Conservation (phyloP, 768 basidiomycete species). For the Lactarius indigo region DNA sequence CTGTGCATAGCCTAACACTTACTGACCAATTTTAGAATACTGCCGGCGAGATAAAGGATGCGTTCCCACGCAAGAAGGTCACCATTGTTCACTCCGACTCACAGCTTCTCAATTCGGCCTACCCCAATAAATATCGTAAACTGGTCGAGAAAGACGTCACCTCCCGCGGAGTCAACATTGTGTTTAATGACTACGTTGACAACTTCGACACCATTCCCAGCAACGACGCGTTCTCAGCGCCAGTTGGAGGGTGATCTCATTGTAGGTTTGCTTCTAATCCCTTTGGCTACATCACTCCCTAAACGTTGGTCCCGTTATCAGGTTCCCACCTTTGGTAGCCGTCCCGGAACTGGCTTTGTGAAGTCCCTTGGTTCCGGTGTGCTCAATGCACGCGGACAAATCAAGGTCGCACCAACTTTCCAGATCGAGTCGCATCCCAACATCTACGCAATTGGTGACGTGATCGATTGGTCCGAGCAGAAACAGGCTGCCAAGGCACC, state of each 20-base stretch:
- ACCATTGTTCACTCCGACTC: conserved; percentile 58
- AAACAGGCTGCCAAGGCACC: conserved; percentile 51
- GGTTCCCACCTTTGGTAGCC: conserved; percentile 33
- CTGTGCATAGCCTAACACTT: conserved; percentile 3
- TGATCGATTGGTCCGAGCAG: conserved; percentile 60
- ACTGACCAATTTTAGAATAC: conserved; percentile 34
- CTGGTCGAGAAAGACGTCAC: conserved; percentile 41
- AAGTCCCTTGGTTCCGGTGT: conserved; percentile 40
- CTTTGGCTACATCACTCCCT: neutral
- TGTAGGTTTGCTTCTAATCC: conserved; percentile 37
- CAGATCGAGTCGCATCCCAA: conserved; percentile 48
- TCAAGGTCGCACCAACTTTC: conserved; percentile 55
- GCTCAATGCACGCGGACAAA: conserved; percentile 38
- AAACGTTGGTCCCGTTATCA: conserved; percentile 7
- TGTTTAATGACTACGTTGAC: conserved; percentile 51
- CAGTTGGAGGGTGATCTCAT: conserved; percentile 53
- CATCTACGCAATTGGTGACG: conserved; percentile 66
- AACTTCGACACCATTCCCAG: conserved; percentile 33
- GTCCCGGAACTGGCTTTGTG: conserved; percentile 54
- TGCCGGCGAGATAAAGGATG: conserved; percentile 45
- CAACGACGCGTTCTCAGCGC: conserved; percentile 52
- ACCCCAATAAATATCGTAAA: conserved; percentile 52
- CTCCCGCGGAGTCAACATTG: conserved; percentile 45
- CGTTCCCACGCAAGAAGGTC: conserved; percentile 45
- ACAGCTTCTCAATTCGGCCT: conserved; percentile 53